Percentiles rank a stretch among this genome's conserved stretches.
Evolutionary conservation across 768 basidiomycete genomes (phyloP).

Genomic region (Podaxis sp.): DNA sequence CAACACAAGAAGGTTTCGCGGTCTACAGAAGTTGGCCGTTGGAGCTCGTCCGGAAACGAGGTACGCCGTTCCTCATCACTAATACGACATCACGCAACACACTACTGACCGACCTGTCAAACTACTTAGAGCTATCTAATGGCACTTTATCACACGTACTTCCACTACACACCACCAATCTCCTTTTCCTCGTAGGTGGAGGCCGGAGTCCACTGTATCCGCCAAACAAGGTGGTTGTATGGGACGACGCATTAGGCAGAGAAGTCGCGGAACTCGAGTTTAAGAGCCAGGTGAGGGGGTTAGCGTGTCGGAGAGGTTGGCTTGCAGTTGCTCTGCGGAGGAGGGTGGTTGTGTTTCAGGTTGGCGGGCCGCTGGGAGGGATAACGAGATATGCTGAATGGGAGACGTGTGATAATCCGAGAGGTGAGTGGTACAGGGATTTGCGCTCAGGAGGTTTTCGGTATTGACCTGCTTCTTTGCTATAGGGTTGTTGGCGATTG

Average conservation of each 20-base stretch:
- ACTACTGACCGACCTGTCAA: neutral
- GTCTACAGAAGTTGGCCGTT: conserved; percentile 78
- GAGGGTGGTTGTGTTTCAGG: conserved; percentile 75
- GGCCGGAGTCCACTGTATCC: conserved; percentile 87
- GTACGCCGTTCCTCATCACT: conserved; percentile 34
- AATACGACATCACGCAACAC: neutral
- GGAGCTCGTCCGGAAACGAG: conserved; percentile 77
- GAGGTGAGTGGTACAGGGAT: conserved; percentile 49
- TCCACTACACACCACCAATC: conserved; percentile 77
- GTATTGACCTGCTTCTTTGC: neutral
- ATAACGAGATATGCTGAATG: conserved; percentile 70
- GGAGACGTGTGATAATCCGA: conserved; percentile 86
- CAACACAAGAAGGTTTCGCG: conserved; percentile 80
- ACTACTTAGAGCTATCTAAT: conserved; percentile 62
- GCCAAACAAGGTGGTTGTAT: conserved; percentile 88
- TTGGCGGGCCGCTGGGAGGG: conserved; percentile 43
- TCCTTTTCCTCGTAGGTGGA: conserved; percentile 85
- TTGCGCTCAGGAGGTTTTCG: conserved; percentile 17
- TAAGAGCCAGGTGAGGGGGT: conserved; percentile 75
- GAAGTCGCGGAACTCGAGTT: conserved; percentile 91
- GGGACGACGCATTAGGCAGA: conserved; percentile 75
- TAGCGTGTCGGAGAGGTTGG: conserved; percentile 82
- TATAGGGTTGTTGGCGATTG: conserved; percentile 74
- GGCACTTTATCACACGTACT: conserved; percentile 77
- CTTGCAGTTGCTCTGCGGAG: conserved; percentile 78